These are phyloP conservation scores for Neoarthrinium moseri DNA, from an alignment of 2,329 filamentous ascomycete genomes.

Conservation along the genomic window DNA sequence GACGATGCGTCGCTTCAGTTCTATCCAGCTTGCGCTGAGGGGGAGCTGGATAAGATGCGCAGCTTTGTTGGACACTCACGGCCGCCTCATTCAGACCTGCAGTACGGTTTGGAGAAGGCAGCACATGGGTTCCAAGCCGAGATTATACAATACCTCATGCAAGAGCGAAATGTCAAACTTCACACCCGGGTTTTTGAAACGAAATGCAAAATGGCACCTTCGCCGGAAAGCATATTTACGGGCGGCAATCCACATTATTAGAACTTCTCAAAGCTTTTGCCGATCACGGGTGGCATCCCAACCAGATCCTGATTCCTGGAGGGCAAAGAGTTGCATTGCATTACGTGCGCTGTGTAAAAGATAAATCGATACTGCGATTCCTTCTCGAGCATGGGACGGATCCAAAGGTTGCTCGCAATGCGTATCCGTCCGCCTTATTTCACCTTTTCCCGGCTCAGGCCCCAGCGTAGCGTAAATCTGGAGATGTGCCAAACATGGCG, in stretches of 20 bases:
- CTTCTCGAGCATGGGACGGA: constrained; percentile 1
- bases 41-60: neutral
- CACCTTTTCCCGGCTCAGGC: neutral
- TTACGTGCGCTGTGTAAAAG: neutral
- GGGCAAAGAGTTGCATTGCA: neutral
- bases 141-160: neutral
- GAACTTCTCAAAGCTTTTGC: neutral
- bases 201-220: neutral
- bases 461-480: neutral
- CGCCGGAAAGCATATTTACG: neutral
- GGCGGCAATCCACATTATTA: neutral
- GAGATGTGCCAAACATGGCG: constrained; percentile 1
- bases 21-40: neutral
- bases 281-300: constrained; percentile 6
- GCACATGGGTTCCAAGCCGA: constrained; percentile 1
- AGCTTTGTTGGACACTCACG: neutral
- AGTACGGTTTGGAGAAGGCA: constrained; percentile 7
- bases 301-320: neutral
- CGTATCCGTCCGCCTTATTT: neutral
- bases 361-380: neutral
- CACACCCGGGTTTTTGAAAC: neutral
- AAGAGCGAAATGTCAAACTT: neutral
- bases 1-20: neutral
- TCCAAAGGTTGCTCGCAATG: neutral
- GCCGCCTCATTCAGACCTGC: neutral